Conservation (phyloP, 352 stramenopile genomes). For the Phytophthora pini region DNA sequence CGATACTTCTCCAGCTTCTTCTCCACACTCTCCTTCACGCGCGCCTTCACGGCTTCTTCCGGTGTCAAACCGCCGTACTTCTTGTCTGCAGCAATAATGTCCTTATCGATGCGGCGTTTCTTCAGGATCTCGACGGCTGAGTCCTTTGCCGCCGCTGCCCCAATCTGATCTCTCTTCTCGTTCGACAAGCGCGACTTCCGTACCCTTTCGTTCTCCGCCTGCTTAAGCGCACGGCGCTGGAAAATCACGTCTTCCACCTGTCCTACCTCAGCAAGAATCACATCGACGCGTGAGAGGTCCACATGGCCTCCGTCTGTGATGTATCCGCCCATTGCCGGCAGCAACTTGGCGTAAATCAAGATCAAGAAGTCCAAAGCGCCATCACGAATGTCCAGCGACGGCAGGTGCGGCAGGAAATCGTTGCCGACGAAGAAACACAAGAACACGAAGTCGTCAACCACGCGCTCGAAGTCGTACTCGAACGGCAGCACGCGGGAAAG, state of each 20-base stretch:
- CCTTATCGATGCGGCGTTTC: slow-evolving; percentile 74
- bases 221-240: slow-evolving; percentile 80
- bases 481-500: slow-evolving; percentile 89
- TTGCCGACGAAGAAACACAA: slow-evolving; percentile 99
- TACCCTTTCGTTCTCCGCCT: slow-evolving; percentile 81
- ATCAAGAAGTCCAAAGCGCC: slow-evolving; percentile 98
- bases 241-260: slow-evolving; percentile 97
- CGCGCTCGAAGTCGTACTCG: slow-evolving; percentile 96
- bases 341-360: slow-evolving; percentile 95
- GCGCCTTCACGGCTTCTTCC: slow-evolving; percentile 79
- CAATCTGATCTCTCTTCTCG: slow-evolving; percentile 79
- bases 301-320: slow-evolving; percentile 96
- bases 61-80: slow-evolving; percentile 73
- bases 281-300: slow-evolving; percentile 94
- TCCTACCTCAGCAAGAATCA: slow-evolving; percentile 97
- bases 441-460: slow-evolving; percentile 99
- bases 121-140: slow-evolving; percentile 83
- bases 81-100: slow-evolving; percentile 68
- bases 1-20: slow-evolving; percentile 83
- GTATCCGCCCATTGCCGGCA: slow-evolving; percentile 92
- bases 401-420: slow-evolving; percentile 99
- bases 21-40: slow-evolving; percentile 81
- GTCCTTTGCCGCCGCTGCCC: slow-evolving; percentile 60
- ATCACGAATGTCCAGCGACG: slow-evolving; percentile 98
- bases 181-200: slow-evolving; percentile 71